Conservation (phyloP, 2,329 filamentous ascomycete genomes). For the Colletotrichum paranaense region DNA sequence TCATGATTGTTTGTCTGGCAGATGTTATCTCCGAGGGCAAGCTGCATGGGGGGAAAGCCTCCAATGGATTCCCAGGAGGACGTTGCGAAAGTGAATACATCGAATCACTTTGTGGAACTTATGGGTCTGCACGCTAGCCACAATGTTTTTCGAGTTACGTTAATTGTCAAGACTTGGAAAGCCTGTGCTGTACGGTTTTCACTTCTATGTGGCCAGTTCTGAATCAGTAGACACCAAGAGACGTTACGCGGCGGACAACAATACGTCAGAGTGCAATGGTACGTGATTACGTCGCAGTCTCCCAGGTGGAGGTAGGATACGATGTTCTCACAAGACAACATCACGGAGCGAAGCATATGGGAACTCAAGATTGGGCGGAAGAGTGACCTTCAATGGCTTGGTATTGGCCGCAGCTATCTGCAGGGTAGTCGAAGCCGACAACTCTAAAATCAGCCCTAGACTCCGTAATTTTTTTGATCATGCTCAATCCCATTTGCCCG, state of each 20-base stretch:
- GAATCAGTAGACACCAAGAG: too few species aligned
- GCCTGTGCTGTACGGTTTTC: too few species aligned
- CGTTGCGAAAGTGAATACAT: too few species aligned
- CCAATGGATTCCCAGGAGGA: too few species aligned
- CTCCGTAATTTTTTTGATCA: conserved; percentile 37
- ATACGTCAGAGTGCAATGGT: neutral
- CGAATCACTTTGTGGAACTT: too few species aligned
- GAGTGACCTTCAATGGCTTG: conserved; percentile 38
- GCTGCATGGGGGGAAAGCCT: too few species aligned
- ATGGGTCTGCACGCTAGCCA: too few species aligned
- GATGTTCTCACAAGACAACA: neutral
- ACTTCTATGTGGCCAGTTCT: too few species aligned
- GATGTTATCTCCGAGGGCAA: neutral
- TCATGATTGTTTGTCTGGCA: neutral
- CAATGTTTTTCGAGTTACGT: too few species aligned
- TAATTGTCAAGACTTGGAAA: too few species aligned
- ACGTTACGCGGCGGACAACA: too few species aligned
- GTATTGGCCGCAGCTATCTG: conserved; percentile 38
- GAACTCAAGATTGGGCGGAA: conserved; percentile 33
- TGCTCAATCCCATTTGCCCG: conserved; percentile 37
- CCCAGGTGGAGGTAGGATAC: neutral
- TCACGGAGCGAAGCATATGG: conserved; percentile 9
- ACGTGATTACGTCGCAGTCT: neutral
- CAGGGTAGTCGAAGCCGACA: conserved; percentile 38
- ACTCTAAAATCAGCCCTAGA: conserved; percentile 38